Conservation (phyloP, 805 yeast species). For the Kazachstania psychrophila region DNA sequence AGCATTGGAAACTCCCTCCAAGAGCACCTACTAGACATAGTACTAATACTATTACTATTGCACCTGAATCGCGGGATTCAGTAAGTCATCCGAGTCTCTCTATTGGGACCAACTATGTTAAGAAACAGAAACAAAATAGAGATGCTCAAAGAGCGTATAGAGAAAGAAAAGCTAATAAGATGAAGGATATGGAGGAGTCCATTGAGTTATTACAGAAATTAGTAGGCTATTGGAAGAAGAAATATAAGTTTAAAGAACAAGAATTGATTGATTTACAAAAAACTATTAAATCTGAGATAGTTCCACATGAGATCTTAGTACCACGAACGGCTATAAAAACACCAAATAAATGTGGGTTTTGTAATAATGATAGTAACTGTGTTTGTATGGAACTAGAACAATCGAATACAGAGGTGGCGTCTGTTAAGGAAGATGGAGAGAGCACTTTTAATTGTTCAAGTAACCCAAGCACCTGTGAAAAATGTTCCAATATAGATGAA, state of each 20-base stretch:
- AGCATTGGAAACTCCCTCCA: slow-evolving; percentile 20
- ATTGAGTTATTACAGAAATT: slow-evolving; percentile 30
- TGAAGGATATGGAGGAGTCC: slow-evolving; percentile 60
- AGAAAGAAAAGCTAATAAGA: slow-evolving; percentile 75
- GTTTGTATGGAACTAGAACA: slow-evolving; percentile 70
- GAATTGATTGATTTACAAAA: slow-evolving; percentile 29
- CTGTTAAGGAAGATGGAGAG: slow-evolving; percentile 24
- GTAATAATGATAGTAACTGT: slow-evolving; percentile 87
- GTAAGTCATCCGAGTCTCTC: no score
- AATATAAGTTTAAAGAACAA: slow-evolving; percentile 20
- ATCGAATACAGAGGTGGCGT: slow-evolving; percentile 3
- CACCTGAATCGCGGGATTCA: no score
- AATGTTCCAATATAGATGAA: slow-evolving; percentile 33
- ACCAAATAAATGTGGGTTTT: slow-evolving; percentile 62
- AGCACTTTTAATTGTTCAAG: slow-evolving; percentile 33
- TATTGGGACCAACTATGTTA: slow-evolving; percentile 13
- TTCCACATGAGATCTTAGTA: background rate
- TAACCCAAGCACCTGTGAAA: slow-evolving; percentile 44
- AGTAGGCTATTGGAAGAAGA: slow-evolving; percentile 58
- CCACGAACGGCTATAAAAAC: slow-evolving; percentile 13
- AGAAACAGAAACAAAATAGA: slow-evolving; percentile 80
- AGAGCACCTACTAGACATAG: background rate
- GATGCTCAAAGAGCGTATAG: slow-evolving; percentile 93
- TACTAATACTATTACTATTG: background rate
- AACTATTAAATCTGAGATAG: background rate